These are phyloP conservation scores for Penicillium coprophilum DNA, from an alignment of 495 filamentous ascomycete species.

Conservation along the genomic window DNA sequence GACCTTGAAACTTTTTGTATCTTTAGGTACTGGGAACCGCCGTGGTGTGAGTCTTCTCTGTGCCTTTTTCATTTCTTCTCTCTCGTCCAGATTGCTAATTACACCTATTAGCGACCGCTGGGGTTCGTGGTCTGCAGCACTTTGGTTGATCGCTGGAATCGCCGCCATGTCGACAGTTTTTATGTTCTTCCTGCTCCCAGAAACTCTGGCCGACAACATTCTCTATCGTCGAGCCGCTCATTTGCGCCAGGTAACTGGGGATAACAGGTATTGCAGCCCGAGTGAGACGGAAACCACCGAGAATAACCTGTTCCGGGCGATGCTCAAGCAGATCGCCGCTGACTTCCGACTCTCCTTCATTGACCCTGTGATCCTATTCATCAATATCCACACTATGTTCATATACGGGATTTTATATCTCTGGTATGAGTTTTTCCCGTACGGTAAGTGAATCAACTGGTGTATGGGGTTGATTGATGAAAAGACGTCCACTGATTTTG, in stretches of 20 bases:
- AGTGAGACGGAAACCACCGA: background rate
- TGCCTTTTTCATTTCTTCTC: background rate
- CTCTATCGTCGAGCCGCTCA: conserved; percentile 52
- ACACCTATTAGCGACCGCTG: conserved; percentile 7
- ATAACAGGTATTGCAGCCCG: background rate
- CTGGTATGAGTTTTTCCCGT: conserved; percentile 21
- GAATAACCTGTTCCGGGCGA: background rate
- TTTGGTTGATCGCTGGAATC: conserved; percentile 23
- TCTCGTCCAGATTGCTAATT: background rate
- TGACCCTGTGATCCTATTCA: conserved; percentile 20
- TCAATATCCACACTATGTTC: conserved; percentile 20
- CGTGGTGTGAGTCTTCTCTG: background rate
- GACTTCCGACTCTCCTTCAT: conserved; percentile 16
- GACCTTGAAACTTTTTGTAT: no score
- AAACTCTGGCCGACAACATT: conserved; percentile 52
- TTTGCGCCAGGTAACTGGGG: conserved; percentile 18
- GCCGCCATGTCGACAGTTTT: conserved; percentile 38
- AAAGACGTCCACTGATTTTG: no score
- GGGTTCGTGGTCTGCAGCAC: conserved; percentile 13
- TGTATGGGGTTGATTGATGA: no score
- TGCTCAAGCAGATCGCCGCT: conserved; percentile 10
- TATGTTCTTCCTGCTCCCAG: conserved; percentile 50
- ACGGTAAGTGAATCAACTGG: conserved; percentile 6
- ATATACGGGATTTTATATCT: conserved; percentile 18
- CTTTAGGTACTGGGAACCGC: conserved; percentile 2